A percentile compares a stretch with the other conserved stretches of the same genome.
These are phyloP conservation scores for Carex scoparia DNA, from an alignment of 176 grass and related monocot genomes.

Conservation along the genomic window DNA sequence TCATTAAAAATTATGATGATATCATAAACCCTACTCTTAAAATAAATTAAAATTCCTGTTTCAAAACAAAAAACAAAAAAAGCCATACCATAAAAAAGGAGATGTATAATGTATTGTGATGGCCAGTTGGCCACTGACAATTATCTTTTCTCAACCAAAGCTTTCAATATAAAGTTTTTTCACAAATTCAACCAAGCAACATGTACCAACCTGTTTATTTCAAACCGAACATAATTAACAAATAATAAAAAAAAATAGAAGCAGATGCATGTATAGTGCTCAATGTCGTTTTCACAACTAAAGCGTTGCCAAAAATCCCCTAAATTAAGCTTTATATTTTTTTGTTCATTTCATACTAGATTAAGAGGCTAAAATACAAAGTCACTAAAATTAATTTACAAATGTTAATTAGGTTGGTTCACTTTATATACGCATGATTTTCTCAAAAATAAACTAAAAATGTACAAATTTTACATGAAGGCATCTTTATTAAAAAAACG, in stretches of 20 bases:
- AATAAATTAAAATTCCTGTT: background rate
- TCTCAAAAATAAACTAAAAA: too few relatives aligned
- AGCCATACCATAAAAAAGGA: background rate
- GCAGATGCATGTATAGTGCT: background rate
- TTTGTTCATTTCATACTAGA: too few relatives aligned
- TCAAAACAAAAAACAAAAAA: background rate
- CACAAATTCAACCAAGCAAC: background rate
- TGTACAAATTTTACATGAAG: too few relatives aligned
- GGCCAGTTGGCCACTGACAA: background rate
- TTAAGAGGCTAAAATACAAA: too few relatives aligned
- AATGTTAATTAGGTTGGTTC: too few relatives aligned
- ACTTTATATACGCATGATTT: too few relatives aligned
- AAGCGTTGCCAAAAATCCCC: background rate
- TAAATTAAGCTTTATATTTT: background rate
- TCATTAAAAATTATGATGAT: background rate
- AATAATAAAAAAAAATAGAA: background rate
- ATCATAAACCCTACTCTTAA: background rate
- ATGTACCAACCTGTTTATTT: background rate
- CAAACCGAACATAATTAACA: background rate
- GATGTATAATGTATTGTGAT: conserved; percentile 4
- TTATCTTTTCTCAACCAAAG: conserved; percentile 11
- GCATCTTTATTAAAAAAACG: too few relatives aligned
- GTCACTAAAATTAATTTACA: too few relatives aligned
- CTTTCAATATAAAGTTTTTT: background rate
- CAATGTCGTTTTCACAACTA: background rate